Base-by-base conservation (phyloP, 352 stramenopile species). In the Phytopythium boreale region DNA sequence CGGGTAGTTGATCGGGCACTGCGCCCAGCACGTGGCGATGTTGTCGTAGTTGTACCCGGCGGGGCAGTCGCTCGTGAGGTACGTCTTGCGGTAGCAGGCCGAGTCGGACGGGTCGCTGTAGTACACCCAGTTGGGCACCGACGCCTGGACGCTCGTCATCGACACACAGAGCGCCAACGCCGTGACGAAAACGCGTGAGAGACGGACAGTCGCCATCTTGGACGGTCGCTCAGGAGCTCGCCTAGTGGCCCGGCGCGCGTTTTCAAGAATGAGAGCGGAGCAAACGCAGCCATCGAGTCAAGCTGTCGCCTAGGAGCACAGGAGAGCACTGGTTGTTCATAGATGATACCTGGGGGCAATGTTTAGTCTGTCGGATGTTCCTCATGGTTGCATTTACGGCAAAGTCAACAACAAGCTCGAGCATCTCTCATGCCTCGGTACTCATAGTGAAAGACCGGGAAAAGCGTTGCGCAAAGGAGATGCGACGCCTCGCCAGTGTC, bases 1-100 rank as follows among this genome's bases (percentile, higher is more conserved):
- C 0, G 85, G 85, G 70, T 90, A 93, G 41, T 88, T 71, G 11
- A 92, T 62, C 0, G 85, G 85, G 44, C 85, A 93, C 59, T 90
- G 70, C 0, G 82, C 74, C 84, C 82, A 93, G 63, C 84, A 93
- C 0, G 64, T 75, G 19, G 68, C 68, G 37, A 80, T 57, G 2
- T 80, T 83, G 27, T 90, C 82, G 53, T 64, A 69, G 44, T 76
- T 61, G 68, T 87, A 90, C 2, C 79, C 75, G 9, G 63, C 59
- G 1, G 76, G 67, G 53, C 80, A 89, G 0, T 64, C 62, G 17
- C 62, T 76, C 31, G 51, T 62, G n/a, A 68, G 62, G 58, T 77
- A 66, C 2, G 69, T 80, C 63, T 85, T 82, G 24, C 80, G 76
- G 63, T 88, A 89, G 52, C 80, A 87, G 2, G 76, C 72, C 39